phyloP scores from a whole-genome alignment of 306 rosid genomes.

The Mimosa bimucronata region DNA sequence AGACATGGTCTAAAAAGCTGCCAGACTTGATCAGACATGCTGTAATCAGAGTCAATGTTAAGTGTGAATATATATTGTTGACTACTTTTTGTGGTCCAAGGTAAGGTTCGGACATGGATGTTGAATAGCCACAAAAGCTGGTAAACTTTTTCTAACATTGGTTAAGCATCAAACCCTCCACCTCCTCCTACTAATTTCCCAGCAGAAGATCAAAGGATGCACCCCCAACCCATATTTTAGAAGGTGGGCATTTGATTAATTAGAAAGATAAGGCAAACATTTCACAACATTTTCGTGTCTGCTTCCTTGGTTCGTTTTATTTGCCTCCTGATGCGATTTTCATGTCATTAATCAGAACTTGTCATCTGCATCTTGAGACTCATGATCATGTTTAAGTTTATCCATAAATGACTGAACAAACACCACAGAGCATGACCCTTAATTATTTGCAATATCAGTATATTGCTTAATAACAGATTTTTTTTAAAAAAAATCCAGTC shows the following conservation, averaged over 20 bases:
- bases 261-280: conserved; percentile 13
- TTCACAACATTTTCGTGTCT: not conserved
- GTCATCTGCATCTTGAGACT: not conserved
- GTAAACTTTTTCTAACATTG: not conserved
- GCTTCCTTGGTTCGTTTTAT: conserved; percentile 6
- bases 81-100: conserved; percentile 25
- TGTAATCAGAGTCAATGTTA: conserved; percentile 27
- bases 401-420: not conserved
- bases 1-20: conserved; percentile 9
- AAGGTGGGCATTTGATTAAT: not conserved
- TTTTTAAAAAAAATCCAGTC: not conserved
- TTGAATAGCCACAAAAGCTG: not conserved
- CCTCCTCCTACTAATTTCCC: conserved; percentile 7
- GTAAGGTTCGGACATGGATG: conserved; percentile 1
- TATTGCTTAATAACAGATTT: conserved; percentile 16
- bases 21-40: conserved; percentile 26
- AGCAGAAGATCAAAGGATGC: conserved; percentile 12
- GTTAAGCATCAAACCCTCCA: not conserved
- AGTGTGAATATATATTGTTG: conserved; percentile 13
- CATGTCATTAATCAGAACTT: not conserved
- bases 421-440: not conserved
- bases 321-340: conserved; percentile 18
- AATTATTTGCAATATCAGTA: not conserved
- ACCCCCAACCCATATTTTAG: not conserved
- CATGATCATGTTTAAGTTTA: not conserved